Percentiles rank a stretch among this genome's conserved stretches.
Conservation (phyloP, 768 basidiomycete species). For the Myochromella boudieri region DNA sequence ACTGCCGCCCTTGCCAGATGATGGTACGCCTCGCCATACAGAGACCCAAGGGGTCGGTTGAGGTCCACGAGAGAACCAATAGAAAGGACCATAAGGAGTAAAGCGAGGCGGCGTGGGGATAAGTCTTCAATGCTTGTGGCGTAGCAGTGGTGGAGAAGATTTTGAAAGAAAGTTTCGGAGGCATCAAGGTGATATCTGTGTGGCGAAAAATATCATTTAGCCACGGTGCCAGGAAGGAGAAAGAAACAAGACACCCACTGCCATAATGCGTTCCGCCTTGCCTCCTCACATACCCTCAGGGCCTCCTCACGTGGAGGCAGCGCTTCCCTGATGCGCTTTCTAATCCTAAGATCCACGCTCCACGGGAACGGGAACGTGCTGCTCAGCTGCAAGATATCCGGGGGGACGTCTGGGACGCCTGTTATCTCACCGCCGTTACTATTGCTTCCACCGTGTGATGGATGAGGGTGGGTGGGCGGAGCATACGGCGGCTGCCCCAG, state of each 20-base stretch:
- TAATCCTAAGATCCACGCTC: constrained; percentile 61
- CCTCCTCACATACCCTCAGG: constrained; percentile 58
- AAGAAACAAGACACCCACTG: constrained; percentile 46
- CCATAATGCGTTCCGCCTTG: constrained; percentile 69
- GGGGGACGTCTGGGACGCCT: constrained; percentile 38
- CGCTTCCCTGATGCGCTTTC: constrained; percentile 61
- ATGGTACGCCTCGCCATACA: constrained; percentile 64
- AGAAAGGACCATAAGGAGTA: constrained; percentile 71
- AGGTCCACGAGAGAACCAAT: constrained; percentile 72
- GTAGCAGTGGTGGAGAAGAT: constrained; percentile 69
- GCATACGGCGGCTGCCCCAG: constrained; percentile 13
- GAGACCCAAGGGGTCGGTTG: constrained; percentile 50
- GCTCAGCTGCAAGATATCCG: constrained; percentile 57
- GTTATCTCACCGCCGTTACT: no score
- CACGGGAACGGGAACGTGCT: constrained; percentile 71
- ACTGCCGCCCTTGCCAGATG: constrained; percentile 65
- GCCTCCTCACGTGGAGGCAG: constrained; percentile 63
- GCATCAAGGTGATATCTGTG: constrained; percentile 66
- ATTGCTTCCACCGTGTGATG: background rate
- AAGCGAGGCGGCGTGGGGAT: constrained; percentile 64
- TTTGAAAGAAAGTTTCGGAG: constrained; percentile 68
- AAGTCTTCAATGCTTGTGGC: constrained; percentile 57
- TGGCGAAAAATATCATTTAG: constrained; percentile 8
- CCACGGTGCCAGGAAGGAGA: constrained; percentile 12
- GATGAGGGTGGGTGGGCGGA: background rate